These are phyloP conservation scores for Terana coerulea DNA, from an alignment of 768 basidiomycete species.

Conservation along the genomic window DNA sequence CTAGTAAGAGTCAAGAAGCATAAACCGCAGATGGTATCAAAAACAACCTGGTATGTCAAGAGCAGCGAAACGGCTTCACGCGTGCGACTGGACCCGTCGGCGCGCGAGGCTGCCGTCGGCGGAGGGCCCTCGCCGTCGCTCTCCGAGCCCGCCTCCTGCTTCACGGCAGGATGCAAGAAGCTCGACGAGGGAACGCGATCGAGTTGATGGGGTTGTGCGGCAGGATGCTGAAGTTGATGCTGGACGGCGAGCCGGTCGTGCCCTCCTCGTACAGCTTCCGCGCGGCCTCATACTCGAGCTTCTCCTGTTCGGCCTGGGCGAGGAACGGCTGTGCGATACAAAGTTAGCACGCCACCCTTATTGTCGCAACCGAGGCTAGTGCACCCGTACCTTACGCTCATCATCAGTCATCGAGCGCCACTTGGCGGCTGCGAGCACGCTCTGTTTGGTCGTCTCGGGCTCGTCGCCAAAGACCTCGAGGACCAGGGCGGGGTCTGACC, in stretches of 20 bases:
- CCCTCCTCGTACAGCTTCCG: conserved; percentile 86
- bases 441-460: conserved; percentile 92
- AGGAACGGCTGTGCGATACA: conserved; percentile 69
- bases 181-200: conserved; percentile 33
- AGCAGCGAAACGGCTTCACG: too few relatives aligned
- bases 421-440: conserved; percentile 86
- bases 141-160: conserved; percentile 62
- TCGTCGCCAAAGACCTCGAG: conserved; percentile 83
- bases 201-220: conserved; percentile 57
- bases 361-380: conserved; percentile 8
- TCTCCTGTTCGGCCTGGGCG: conserved; percentile 91
- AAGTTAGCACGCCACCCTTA: too few relatives aligned
- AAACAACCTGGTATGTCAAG: too few relatives aligned
- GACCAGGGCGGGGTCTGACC: conserved; percentile 73
- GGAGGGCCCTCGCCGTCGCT: conserved; percentile 50
- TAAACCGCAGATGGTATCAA: too few relatives aligned
- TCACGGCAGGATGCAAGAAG: conserved; percentile 42
- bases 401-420: conserved; percentile 94
- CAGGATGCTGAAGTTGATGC: conserved; percentile 79
- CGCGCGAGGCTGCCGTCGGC: conserved; percentile 14
- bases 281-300: conserved; percentile 88
- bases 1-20: too few relatives aligned
- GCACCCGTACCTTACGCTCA: conserved; percentile 73
- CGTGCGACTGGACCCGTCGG: conserved; percentile 7
- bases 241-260: conserved; percentile 59